Evolutionary conservation across 106 monocot species (phyloP), one percentile per base, ranked within the genome.

Genomic region (Allium cepa): DNA sequence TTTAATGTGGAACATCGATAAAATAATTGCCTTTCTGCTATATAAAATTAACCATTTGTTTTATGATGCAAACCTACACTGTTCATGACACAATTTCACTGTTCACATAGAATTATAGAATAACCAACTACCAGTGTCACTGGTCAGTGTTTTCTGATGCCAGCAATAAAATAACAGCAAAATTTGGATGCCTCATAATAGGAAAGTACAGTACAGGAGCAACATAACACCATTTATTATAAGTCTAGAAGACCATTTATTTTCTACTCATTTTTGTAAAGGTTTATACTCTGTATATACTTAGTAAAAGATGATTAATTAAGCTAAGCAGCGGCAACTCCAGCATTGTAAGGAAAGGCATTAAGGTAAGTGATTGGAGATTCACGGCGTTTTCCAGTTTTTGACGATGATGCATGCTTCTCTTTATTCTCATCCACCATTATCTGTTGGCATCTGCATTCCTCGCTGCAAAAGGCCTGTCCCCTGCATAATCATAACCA

Each of bases 391-490:
- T 79, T 79, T 15, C 53, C 18, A n/a, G 75, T 75, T 52, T 67
- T 63, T 1, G 74, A 71, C 27, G 80, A 51, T 36, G 36, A 36
- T 36, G 36, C 5, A 53, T 73, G 76, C 0, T 83, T 76, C 45
- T 90, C 86, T 58, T 61, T 57, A 7, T 58, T 53, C 12, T 85
- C 80, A 26, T 90, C 90, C 28, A 47, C 71, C 46, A 71, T 46
- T 10, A 90, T 86, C 50, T 90, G 85, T 28, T 76, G 71, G 70
- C 53, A 74, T 52, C 90, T 59, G 78, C 90, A 90, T 49, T 90
- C 85, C 53, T 53, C 72, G 13, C 90, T 86, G 53, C 90, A 90
- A 71, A 85, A 90, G 48, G 77, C 83, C 52, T 77, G 82, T 7
- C 85, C 90, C 59, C 90, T 90, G 66, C 51, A 72, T 14, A 15